Evolutionary conservation across 345 rosid species (phyloP).

Genomic region (Eucalyptus sp.): DNA sequence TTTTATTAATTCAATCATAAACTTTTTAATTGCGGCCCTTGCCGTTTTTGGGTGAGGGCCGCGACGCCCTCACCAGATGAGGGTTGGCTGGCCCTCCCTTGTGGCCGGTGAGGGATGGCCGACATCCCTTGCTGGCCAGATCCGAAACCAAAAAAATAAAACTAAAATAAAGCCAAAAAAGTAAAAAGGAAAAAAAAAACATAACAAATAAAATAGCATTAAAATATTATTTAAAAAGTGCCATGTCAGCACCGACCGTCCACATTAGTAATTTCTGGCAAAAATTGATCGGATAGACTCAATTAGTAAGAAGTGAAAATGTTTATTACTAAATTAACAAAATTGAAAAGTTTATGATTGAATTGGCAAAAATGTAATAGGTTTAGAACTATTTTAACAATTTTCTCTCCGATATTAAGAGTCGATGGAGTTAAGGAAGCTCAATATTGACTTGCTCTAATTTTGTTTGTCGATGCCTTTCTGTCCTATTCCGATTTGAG

Average conservation of each 20-base stretch:
- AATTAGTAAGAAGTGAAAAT: accelerated
- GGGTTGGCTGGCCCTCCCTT: accelerated
- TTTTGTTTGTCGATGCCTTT: not conserved
- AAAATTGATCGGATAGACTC: accelerated
- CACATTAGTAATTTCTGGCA: accelerated
- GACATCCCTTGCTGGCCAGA: accelerated
- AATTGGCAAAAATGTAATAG: accelerated
- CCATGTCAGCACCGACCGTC: accelerated
- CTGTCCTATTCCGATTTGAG: not conserved
- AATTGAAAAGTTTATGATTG: accelerated
- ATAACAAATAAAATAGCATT: no score
- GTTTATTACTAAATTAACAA: accelerated
- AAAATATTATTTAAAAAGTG: no score
- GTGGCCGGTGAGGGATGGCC: accelerated
- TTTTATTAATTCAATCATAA: accelerated
- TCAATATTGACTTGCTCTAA: not conserved
- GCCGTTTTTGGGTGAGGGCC: accelerated
- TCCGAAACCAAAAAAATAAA: accelerated
- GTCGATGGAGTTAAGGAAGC: not conserved
- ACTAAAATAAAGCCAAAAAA: accelerated
- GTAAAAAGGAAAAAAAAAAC: no score
- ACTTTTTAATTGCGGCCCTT: accelerated
- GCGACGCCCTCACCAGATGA: accelerated
- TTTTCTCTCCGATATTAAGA: accelerated
- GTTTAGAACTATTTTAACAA: accelerated